A percentile compares a stretch with the other conserved stretches of the same genome.
phyloP scores from a whole-genome alignment of 2,329 filamentous ascomycete genomes.

The Penicillium frequentans region DNA sequence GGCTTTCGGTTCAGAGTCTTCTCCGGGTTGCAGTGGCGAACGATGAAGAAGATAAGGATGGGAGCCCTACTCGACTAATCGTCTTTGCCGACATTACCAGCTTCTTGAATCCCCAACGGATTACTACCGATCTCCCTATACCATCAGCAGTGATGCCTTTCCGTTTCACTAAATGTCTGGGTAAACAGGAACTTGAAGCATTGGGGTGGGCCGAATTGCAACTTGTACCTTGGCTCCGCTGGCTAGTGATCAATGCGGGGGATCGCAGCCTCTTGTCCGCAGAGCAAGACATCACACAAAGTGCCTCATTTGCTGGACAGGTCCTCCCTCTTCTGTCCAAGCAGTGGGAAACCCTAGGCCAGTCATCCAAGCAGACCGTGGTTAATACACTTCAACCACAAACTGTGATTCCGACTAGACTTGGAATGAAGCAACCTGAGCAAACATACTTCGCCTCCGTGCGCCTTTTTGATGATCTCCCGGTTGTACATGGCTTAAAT shows the following conservation, averaged over 20 bases:
- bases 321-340: constrained; percentile 81
- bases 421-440: constrained; percentile 79
- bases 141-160: constrained; percentile 82
- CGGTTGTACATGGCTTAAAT: constrained; percentile 72
- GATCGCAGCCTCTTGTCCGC: constrained; percentile 57
- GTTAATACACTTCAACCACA: constrained; percentile 64
- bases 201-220: constrained; percentile 86
- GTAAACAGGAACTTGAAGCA: constrained; percentile 67
- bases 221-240: constrained; percentile 80
- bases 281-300: constrained; percentile 69
- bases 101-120: constrained; percentile 74
- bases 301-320: constrained; percentile 71
- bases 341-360: constrained; percentile 79
- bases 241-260: constrained; percentile 68
- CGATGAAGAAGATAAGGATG: constrained; percentile 58
- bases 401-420: constrained; percentile 83
- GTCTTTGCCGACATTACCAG: constrained; percentile 72
- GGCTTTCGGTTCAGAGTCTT: constrained; percentile 64
- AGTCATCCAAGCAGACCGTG: constrained; percentile 65
- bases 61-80: constrained; percentile 68
- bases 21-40: constrained; percentile 68
- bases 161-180: constrained; percentile 72
- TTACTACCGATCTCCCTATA: constrained; percentile 77
- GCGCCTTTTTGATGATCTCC: constrained; percentile 90
- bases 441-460: constrained; percentile 95